phyloP scores from a whole-genome alignment of 164 flowering plant genomes.

The Magnolia changhungtana region DNA sequence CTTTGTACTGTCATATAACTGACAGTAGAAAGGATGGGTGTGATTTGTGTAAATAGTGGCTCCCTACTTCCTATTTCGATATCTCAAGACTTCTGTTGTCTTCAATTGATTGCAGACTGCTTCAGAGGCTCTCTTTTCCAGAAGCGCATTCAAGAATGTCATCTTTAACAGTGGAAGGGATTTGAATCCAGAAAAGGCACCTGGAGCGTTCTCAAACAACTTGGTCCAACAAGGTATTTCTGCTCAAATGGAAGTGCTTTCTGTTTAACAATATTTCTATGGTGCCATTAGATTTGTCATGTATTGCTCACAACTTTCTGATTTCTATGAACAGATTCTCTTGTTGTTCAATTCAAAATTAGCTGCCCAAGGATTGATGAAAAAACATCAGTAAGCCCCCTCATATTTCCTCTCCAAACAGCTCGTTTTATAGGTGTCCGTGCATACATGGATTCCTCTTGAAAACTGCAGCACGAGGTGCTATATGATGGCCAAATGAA shows the following conservation, averaged over 20 bases:
- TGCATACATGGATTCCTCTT: too few species aligned
- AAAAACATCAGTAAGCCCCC: slow-evolving; percentile 51
- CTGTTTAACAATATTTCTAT: not conserved
- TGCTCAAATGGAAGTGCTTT: not conserved
- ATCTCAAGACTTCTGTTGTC: not conserved
- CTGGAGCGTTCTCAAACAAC: slow-evolving; percentile 32
- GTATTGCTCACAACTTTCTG: slow-evolving; percentile 8
- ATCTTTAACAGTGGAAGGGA: slow-evolving; percentile 50
- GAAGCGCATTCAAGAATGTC: slow-evolving; percentile 89
- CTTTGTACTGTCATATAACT: too few species aligned
- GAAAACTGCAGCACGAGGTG: too few species aligned
- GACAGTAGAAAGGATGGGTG: too few species aligned
- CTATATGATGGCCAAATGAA: not conserved
- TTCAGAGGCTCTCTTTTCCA: slow-evolving; percentile 66
- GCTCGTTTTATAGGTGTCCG: too few species aligned
- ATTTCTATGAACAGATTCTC: slow-evolving; percentile 43
- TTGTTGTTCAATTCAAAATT: slow-evolving; percentile 73
- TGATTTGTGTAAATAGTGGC: too few species aligned
- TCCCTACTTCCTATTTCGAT: too few species aligned
- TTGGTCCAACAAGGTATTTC: slow-evolving; percentile 45
- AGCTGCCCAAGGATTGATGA: slow-evolving; percentile 74
- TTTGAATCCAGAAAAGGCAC: slow-evolving; percentile 36
- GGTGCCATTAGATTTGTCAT: not conserved
- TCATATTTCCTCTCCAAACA: not conserved
- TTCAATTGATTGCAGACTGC: slow-evolving; percentile 54